A percentile compares a stretch with the other conserved stretches of the same genome.
These are phyloP conservation scores for Penstemon eatonii DNA, from an alignment of 257 asterid species.

Conservation along the genomic window DNA sequence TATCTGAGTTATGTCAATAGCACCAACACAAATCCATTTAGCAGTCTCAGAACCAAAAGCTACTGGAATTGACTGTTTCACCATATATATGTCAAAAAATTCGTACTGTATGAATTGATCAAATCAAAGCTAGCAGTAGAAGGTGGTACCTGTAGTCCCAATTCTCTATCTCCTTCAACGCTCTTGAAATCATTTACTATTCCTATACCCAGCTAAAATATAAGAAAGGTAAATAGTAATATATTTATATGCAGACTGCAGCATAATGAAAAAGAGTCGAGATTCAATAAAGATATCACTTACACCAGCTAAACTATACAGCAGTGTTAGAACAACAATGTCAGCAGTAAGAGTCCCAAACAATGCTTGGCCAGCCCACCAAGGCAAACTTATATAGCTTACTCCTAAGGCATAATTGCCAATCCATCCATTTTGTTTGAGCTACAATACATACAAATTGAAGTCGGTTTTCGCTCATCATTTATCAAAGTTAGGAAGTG, in stretches of 20 bases:
- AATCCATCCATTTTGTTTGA: slow-evolving; percentile 97
- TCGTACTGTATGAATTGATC: slow-evolving; percentile 5
- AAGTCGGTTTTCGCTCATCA: slow-evolving; percentile 14
- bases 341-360: slow-evolving; percentile 92
- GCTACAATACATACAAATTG: slow-evolving; percentile 48
- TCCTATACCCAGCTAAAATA: slow-evolving; percentile 83
- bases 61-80: slow-evolving; percentile 85
- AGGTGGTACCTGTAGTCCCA: slow-evolving; percentile 84
- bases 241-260: slow-evolving; percentile 9
- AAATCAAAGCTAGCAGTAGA: slow-evolving; percentile 8
- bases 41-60: slow-evolving; percentile 96
- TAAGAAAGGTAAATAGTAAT: slow-evolving; percentile 5
- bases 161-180: slow-evolving; percentile 84
- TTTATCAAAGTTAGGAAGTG: slow-evolving; percentile 10
- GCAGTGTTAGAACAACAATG: slow-evolving; percentile 74
- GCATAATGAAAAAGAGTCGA: not conserved
- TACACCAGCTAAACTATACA: slow-evolving; percentile 96
- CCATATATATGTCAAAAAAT: not conserved
- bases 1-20: slow-evolving; percentile 90
- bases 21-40: slow-evolving; percentile 97
- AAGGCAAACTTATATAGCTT: slow-evolving; percentile 95
- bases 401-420: slow-evolving; percentile 98
- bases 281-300: slow-evolving; percentile 26
- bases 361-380: slow-evolving; percentile 99
- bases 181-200: slow-evolving; percentile 97